phyloP scores from a whole-genome alignment of 257 asterid genomes.

The Echites panduratus region DNA sequence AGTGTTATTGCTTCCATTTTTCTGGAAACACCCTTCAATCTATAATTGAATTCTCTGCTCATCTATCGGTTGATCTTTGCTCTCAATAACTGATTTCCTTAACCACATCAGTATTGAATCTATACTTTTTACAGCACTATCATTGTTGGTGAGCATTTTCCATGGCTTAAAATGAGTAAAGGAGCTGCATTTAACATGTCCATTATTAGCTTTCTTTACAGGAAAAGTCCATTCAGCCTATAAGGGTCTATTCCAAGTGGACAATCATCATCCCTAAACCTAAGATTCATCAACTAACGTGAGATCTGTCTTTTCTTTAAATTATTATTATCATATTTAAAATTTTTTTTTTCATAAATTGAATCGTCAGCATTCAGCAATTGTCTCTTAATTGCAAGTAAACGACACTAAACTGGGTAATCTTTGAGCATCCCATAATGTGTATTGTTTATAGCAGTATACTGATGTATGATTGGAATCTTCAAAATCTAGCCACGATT shows the following conservation, averaged over 20 bases:
- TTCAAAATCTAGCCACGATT: conserved; percentile 28
- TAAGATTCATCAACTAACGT: not conserved
- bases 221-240: not conserved
- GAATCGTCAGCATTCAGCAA: not conserved
- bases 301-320: not conserved
- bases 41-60: not conserved
- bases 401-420: not conserved
- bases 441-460: not conserved
- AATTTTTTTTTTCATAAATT: not conserved
- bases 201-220: not conserved
- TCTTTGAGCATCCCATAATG: not conserved
- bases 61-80: not conserved
- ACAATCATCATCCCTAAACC: conserved; percentile 4
- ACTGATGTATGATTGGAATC: conserved; percentile 23
- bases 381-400: not conserved
- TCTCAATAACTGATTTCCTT: not conserved
- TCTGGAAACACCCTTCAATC: not conserved
- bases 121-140: not conserved
- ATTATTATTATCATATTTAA: not conserved
- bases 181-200: not conserved
- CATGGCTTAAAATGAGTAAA: not conserved
- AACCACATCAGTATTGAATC: not conserved
- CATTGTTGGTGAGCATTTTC: not conserved
- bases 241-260: conserved; percentile 23
- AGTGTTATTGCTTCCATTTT: not conserved